These are phyloP conservation scores for Thelonectria discophora DNA, from an alignment of 2,329 filamentous ascomycete genomes.

Conservation along the genomic window DNA sequence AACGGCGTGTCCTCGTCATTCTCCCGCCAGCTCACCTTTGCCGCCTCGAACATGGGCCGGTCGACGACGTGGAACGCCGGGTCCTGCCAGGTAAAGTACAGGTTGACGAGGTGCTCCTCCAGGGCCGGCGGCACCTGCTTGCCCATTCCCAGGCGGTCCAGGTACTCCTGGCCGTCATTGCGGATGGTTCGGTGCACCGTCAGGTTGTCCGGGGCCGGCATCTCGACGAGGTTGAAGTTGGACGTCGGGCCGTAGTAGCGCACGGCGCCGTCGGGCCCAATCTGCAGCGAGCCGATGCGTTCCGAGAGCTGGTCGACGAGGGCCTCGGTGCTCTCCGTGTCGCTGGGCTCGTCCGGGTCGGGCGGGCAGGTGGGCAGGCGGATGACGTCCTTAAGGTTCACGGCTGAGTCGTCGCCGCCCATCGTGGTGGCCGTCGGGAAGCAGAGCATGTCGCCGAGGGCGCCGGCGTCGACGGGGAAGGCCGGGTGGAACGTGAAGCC, in stretches of 20 bases:
- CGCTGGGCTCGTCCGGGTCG: slow-evolving; percentile 26
- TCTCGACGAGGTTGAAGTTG: slow-evolving; percentile 40
- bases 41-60: slow-evolving; percentile 31
- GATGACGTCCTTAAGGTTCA: slow-evolving; percentile 8
- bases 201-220: slow-evolving; percentile 36
- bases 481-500: slow-evolving; percentile 23
- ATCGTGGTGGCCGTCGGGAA: slow-evolving; percentile 13
- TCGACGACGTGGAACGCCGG: slow-evolving; percentile 39
- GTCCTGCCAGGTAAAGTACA: slow-evolving; percentile 39
- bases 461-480: slow-evolving; percentile 22
- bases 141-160: slow-evolving; percentile 36
- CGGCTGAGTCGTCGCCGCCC: slow-evolving; percentile 4
- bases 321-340: slow-evolving; percentile 37
- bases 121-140: slow-evolving; percentile 28
- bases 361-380: slow-evolving; percentile 16
- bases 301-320: slow-evolving; percentile 42
- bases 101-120: slow-evolving; percentile 30
- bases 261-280: slow-evolving; percentile 36
- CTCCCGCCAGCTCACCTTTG: slow-evolving; percentile 26
- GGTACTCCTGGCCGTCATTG: slow-evolving; percentile 38
- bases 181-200: slow-evolving; percentile 40
- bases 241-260: slow-evolving; percentile 42
- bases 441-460: slow-evolving; percentile 18
- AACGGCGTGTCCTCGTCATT: slow-evolving; percentile 39
- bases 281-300: slow-evolving; percentile 39